A percentile compares a stretch with the other conserved stretches of the same genome.
Conservation (phyloP, 139 green algal species). For the Volvox africanus region DNA sequence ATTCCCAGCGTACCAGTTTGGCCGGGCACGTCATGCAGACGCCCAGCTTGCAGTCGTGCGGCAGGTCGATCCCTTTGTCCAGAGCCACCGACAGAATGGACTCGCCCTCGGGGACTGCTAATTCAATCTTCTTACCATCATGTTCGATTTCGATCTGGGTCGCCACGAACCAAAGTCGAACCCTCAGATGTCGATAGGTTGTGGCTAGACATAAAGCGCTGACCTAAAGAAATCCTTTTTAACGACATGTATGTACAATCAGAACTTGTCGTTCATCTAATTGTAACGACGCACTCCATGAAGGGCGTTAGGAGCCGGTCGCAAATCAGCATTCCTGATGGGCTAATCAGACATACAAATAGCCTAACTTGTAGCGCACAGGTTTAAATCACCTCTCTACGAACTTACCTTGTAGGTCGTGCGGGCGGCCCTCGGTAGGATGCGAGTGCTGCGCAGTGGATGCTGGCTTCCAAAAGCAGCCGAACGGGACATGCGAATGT, state of each 20-base stretch:
- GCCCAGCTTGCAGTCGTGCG: constrained; percentile 92
- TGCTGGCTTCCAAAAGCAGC: constrained; percentile 1
- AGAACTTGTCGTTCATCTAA: too few relatives aligned
- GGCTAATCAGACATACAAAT: not conserved
- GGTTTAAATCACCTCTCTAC: not conserved
- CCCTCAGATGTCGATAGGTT: too few relatives aligned
- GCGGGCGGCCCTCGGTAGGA: not conserved
- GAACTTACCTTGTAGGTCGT: constrained; percentile 34
- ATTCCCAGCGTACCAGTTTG: constrained; percentile 65
- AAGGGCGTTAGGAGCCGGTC: too few relatives aligned
- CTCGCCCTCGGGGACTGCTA: constrained; percentile 61
- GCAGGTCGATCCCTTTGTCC: constrained; percentile 83
- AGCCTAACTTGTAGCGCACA: not conserved
- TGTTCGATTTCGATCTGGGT: constrained; percentile 29
- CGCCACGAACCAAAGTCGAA: too few relatives aligned
- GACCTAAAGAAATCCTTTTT: too few relatives aligned
- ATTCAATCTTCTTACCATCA: constrained; percentile 17
- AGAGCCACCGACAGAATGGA: constrained; percentile 80
- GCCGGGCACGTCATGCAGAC: constrained; percentile 90
- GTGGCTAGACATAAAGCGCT: too few relatives aligned
- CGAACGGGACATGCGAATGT: not conserved
- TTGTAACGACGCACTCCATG: too few relatives aligned
- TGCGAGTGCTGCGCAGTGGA: not conserved
- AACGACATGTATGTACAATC: too few relatives aligned
- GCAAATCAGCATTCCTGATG: too few relatives aligned